phyloP scores from a whole-genome alignment of 148 eudicot genomes.

The Euryodendron excelsum region DNA sequence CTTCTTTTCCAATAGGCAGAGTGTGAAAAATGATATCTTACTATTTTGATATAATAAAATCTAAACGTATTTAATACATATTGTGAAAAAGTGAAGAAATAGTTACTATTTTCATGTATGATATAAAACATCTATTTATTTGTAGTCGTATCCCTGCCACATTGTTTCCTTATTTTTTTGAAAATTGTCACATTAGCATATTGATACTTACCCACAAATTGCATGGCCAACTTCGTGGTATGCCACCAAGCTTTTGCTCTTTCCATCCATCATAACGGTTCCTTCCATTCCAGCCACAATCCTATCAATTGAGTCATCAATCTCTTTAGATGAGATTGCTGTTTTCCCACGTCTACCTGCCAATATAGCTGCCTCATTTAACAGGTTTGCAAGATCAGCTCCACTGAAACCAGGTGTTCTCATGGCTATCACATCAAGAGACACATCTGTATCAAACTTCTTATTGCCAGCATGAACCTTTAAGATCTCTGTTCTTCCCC shows the following conservation, averaged over 20 bases:
- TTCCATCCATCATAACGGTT: constrained; percentile 96
- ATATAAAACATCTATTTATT: too few species aligned
- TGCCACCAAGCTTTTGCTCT: constrained; percentile 98
- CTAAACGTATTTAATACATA: too few species aligned
- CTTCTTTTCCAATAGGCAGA: too few species aligned
- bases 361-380: constrained; percentile 96
- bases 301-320: constrained; percentile 96
- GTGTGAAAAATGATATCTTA: too few species aligned
- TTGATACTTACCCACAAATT: constrained; percentile 81
- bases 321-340: constrained; percentile 87
- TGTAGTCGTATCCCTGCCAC: too few species aligned
- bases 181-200: too few species aligned
- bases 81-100: too few species aligned
- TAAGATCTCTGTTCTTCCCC: constrained; percentile 93
- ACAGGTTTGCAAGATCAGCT: constrained; percentile 94
- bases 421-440: constrained; percentile 96
- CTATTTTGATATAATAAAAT: too few species aligned
- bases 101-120: too few species aligned
- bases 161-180: too few species aligned
- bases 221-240: constrained; percentile 99
- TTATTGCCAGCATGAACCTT: constrained; percentile 94
- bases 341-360: constrained; percentile 95
- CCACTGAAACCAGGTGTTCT: constrained; percentile 99
- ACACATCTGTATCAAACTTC: constrained; percentile 82
- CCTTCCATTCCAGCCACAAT: constrained; percentile 99